Conservation (phyloP, 192 early-diverging fungal genomes). For the Allomyces javanicus region DNA sequence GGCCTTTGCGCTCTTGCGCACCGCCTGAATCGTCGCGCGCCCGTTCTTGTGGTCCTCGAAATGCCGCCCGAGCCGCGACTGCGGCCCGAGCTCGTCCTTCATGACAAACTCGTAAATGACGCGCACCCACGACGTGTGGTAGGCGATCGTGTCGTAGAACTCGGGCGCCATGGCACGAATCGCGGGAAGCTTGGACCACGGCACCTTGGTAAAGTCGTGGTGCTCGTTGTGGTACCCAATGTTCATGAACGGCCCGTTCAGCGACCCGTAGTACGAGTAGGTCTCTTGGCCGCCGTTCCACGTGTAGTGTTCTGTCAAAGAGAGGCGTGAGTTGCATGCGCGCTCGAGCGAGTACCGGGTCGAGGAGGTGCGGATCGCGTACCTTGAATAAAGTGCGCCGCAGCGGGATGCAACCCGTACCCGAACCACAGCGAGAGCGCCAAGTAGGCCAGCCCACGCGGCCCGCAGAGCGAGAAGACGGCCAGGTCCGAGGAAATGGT, state of each 20-base stretch:
- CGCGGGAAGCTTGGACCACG: conserved; percentile 68
- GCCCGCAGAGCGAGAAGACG: conserved; percentile 34
- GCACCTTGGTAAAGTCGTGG: conserved; percentile 81
- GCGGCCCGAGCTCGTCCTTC: conserved; percentile 50
- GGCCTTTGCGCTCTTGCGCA: background rate
- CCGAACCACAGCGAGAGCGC: conserved; percentile 53
- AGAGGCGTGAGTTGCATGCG: too few relatives aligned
- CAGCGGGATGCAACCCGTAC: conserved; percentile 73
- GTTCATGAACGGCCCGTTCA: conserved; percentile 78
- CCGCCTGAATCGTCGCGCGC: conserved; percentile 31
- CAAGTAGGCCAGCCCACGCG: conserved; percentile 44
- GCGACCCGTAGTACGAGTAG: conserved; percentile 85
- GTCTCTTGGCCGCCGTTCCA: conserved; percentile 86
- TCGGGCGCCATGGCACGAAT: conserved; percentile 62
- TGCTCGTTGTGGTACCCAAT: conserved; percentile 97
- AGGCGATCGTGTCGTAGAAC: conserved; percentile 69
- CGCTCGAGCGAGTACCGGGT: too few relatives aligned
- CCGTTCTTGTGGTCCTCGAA: conserved; percentile 52
- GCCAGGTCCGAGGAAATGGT: conserved; percentile 32
- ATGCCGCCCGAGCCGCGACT: conserved; percentile 54
- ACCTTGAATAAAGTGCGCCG: conserved; percentile 78
- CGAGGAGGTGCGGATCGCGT: too few relatives aligned
- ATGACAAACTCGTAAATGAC: conserved; percentile 70
- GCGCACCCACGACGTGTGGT: conserved; percentile 69
- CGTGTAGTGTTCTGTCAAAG: conserved; percentile 61